Evolutionary conservation across 164 flowering plant genomes (phyloP).

Genomic region (Stephania japonica): DNA sequence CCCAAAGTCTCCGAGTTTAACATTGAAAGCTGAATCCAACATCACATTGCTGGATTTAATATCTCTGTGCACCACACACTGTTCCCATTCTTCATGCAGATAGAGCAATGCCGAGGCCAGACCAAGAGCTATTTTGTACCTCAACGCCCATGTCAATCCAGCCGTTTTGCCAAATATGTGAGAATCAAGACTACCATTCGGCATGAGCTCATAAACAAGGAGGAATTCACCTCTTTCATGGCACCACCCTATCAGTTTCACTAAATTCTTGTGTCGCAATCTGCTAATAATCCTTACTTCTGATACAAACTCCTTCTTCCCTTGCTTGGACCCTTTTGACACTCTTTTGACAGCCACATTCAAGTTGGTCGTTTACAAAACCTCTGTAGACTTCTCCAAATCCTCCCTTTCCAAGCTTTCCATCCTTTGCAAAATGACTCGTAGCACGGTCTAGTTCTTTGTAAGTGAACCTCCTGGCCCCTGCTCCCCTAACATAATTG

Average conservation of each 20-base stretch:
- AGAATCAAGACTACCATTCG: slow-evolving; percentile 36
- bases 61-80: slow-evolving; percentile 48
- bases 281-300: slow-evolving; percentile 19
- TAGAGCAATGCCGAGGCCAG: slow-evolving; percentile 45
- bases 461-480: slow-evolving; percentile 21
- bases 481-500: not conserved
- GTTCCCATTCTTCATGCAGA: slow-evolving; percentile 57
- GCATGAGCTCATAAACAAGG: slow-evolving; percentile 26
- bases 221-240: slow-evolving; percentile 17
- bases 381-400: slow-evolving; percentile 29
- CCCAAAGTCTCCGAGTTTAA: slow-evolving; percentile 54
- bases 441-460: slow-evolving; percentile 24
- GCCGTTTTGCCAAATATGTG: slow-evolving; percentile 25
- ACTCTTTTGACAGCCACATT: slow-evolving; percentile 10
- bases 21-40: slow-evolving; percentile 45
- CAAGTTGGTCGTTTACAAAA: slow-evolving; percentile 2
- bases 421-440: slow-evolving; percentile 18
- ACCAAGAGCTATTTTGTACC: slow-evolving; percentile 42
- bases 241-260: slow-evolving; percentile 20
- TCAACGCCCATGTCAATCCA: slow-evolving; percentile 26
- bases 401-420: slow-evolving; percentile 31
- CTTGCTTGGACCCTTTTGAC: slow-evolving; percentile 16
- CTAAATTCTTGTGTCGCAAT: slow-evolving; percentile 17
- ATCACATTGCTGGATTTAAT: slow-evolving; percentile 50
- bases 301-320: slow-evolving; percentile 17